Evolutionary conservation across 345 rosid species (phyloP).

Genomic region (Citrus sinensis): DVS_A1.0 CM039164.1:2808001-2808500

Average conservation of each 20-base stretch:
- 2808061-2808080: background rate
- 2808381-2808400: too few relatives aligned
- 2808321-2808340: background rate
- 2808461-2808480: background rate
- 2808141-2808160: background rate
- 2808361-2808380: background rate
- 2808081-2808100: background rate
- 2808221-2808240: too few relatives aligned
- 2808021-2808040: too few relatives aligned
- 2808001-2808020: background rate
- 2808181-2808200: background rate
- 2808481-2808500: background rate
- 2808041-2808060: too few relatives aligned
- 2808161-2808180: background rate
- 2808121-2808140: background rate
- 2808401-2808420: too few relatives aligned
- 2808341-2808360: background rate
- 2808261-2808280: background rate
- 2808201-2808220: background rate
- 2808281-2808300: background rate
- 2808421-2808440: too few relatives aligned
- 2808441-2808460: too few relatives aligned
- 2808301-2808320: background rate
- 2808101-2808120: background rate
- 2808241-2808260: too few relatives aligned